Conservation (phyloP, 257 asterid species). For the Fraxinus excelsior region DNA sequence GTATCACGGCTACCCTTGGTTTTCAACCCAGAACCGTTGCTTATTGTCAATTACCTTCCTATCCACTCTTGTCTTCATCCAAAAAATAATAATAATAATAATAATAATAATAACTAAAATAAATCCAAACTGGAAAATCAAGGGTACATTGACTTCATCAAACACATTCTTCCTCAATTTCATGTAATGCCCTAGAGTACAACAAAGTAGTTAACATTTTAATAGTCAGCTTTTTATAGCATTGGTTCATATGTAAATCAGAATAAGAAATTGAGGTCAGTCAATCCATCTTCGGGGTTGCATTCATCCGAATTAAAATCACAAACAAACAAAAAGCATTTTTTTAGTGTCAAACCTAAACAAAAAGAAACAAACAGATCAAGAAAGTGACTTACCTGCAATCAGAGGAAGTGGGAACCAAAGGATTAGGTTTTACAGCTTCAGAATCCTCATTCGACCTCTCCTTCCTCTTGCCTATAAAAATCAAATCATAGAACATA, state of each 20-base stretch:
- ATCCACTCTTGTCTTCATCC: neutral
- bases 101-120: no score
- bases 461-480: constrained; percentile 77
- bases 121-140: neutral
- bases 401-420: constrained; percentile 77
- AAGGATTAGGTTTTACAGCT: constrained; percentile 52
- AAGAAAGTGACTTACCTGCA: constrained; percentile 52
- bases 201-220: constrained; percentile 7
- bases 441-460: constrained; percentile 58
- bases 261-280: neutral
- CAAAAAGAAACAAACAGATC: constrained; percentile 20
- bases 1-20: neutral
- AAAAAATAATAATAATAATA: neutral
- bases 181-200: neutral
- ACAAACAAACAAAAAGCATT: neutral
- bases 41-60: constrained; percentile 3
- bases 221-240: neutral
- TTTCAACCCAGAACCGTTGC: neutral
- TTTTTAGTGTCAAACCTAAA: neutral
- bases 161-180: constrained; percentile 6
- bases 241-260: neutral
- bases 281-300: neutral
- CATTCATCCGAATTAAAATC: neutral
- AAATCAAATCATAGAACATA: constrained; percentile 14
- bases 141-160: neutral